Base-by-base conservation (phyloP, 768 basidiomycete genomes). In the Solioccasus polychromus region DNA sequence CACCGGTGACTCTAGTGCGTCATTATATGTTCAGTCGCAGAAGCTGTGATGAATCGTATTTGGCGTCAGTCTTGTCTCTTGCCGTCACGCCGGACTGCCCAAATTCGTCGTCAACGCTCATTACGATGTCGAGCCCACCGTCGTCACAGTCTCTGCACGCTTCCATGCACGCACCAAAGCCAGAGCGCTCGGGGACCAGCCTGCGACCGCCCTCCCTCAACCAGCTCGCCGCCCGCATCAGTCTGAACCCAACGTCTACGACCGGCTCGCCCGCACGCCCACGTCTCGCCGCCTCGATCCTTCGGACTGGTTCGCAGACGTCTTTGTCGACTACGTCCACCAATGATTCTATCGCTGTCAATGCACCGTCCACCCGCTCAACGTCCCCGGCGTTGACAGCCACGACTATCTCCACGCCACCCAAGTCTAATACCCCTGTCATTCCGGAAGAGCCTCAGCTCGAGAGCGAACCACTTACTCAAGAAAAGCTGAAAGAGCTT, bases 191-290 rank as follows among this genome's bases (percentile, higher is more conserved):
- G n/a, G 40, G 53, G 6, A 18, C 67, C 6, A 54, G 55, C 22
- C 30, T 58, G 22, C 79, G 86, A 19, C 71, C 82, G 15, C 87
- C 87, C 1, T 88, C 88, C 7, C 75, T 91, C 12, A 85, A 88
- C 68, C 85, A 89, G 64, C 80, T 91, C 44, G 88, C 85, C 3
- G 88, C 88, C 5, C 81, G 86, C 39, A 86, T 89, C 62, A 79
- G 73, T 55, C 68, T 75, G 40, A 79, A 70, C 38, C 36, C 54
- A 14, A 3, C 64, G 35, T 45, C 71, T 36, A 39, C 60, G 38
- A 41, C 59, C 12, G 49, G 48, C 35, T 62, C 44, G 8, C 66
- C 75, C 25, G 58, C 56, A 36, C 79, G 88, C 30, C 86, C 88
- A 1, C 82, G 88, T 48, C 76, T 91, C 15, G 79, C 82, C n/a